Evolutionary conservation across 208 protist species (phyloP).

Genomic region (Trichomonas tenax): DNA sequence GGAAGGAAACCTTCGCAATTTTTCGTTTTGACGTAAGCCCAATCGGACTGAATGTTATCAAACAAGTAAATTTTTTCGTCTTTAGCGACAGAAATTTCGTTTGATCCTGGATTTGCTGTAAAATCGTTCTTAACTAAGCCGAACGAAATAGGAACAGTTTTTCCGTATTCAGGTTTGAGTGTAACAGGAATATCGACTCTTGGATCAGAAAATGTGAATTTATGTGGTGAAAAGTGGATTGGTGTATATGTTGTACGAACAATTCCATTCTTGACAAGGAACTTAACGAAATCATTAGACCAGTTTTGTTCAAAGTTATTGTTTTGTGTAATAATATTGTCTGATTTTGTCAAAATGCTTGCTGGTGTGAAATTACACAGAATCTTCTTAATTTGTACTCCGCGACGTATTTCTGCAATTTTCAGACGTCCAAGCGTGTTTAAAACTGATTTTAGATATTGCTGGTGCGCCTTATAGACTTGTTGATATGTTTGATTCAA

Average conservation of each 20-base stretch:
- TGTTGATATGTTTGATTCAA: not conserved
- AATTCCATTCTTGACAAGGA: not conserved
- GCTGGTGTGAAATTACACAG: not conserved
- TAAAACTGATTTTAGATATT: not conserved
- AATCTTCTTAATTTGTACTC: not conserved
- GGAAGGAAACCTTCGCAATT: not conserved
- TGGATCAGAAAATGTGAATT: not conserved
- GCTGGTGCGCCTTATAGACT: not conserved
- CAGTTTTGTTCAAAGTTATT: not conserved
- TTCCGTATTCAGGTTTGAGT: not conserved
- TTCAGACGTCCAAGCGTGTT: not conserved
- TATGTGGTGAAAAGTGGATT: not conserved
- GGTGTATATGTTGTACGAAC: not conserved
- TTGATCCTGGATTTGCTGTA: not conserved
- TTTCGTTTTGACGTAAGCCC: not conserved
- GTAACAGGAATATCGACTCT: not conserved
- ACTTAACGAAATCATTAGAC: not conserved
- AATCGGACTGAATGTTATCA: not conserved
- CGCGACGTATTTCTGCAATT: not conserved
- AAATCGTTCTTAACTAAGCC: not conserved
- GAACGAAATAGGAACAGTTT: not conserved
- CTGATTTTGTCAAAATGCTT: not conserved
- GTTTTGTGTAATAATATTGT: not conserved
- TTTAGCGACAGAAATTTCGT: not conserved
- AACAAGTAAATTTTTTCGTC: not conserved